Percentiles rank a stretch among this genome's conserved stretches.
These are phyloP conservation scores for Coriaria nepalensis DNA, from an alignment of 306 rosid genomes.

Conservation along the genomic window DNA sequence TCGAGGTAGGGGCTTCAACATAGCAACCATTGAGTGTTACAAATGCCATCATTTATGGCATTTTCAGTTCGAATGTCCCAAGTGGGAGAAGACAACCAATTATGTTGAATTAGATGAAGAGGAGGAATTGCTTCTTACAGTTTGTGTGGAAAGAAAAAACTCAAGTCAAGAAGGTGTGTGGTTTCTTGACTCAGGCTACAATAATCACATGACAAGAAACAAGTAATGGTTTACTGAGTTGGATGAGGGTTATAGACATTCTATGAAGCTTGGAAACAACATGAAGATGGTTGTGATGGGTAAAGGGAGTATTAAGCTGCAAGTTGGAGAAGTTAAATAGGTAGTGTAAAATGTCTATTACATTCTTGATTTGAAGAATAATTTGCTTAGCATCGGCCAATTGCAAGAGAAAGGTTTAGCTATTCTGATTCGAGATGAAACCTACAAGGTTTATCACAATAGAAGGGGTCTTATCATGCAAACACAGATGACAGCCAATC, in stretches of 20 bases:
- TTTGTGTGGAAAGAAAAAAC: no score
- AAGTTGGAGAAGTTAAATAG: background rate
- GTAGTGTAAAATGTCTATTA: background rate
- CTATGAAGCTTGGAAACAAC: no score
- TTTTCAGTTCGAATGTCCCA: background rate
- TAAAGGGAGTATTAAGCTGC: background rate
- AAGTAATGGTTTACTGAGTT: background rate
- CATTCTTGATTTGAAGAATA: background rate
- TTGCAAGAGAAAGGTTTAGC: no score
- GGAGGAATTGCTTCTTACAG: no score
- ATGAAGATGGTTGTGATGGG: constrained; percentile 1
- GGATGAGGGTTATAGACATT: background rate
- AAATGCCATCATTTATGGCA: background rate
- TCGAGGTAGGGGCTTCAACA: no score
- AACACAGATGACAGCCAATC: background rate
- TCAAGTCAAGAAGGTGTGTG: no score
- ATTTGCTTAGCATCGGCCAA: background rate
- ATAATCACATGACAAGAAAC: background rate
- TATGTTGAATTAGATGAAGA: no score
- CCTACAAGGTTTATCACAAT: background rate
- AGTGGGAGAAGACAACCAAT: no score
- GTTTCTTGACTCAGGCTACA: background rate
- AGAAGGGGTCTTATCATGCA: background rate
- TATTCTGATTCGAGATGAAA: background rate
- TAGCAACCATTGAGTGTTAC: background rate